These are phyloP conservation scores for Auriscalpium orientale DNA, from an alignment of 768 basidiomycete genomes.

Conservation along the genomic window DNA sequence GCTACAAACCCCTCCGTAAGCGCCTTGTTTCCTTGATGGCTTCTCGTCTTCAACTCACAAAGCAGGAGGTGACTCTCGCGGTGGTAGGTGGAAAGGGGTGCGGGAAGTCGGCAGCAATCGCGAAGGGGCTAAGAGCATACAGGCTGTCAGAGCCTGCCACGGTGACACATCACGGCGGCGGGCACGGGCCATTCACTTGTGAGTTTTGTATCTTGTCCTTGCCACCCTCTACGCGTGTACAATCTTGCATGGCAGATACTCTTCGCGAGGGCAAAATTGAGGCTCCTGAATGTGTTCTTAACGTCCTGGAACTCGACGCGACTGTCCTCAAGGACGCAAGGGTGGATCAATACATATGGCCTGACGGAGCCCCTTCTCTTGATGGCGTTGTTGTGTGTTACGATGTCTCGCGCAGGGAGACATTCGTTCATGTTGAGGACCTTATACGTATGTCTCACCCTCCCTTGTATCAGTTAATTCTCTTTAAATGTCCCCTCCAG, in stretches of 20 bases:
- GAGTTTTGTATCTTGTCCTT: slow-evolving; percentile 25
- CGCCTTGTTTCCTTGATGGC: too few relatives aligned
- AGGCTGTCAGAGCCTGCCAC: slow-evolving; percentile 30
- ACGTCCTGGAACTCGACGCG: slow-evolving; percentile 26
- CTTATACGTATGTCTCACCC: slow-evolving; percentile 55
- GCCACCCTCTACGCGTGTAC: slow-evolving; percentile 10
- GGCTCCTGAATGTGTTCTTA: slow-evolving; percentile 14
- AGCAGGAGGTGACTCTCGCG: slow-evolving; percentile 47
- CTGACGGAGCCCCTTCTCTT: slow-evolving; percentile 48
- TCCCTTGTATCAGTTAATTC: background rate
- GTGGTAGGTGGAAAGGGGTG: slow-evolving; percentile 74
- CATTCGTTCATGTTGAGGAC: slow-evolving; percentile 58
- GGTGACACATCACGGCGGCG: slow-evolving; percentile 13
- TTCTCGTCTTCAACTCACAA: background rate
- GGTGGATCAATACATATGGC: slow-evolving; percentile 29
- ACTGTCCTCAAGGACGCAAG: slow-evolving; percentile 24
- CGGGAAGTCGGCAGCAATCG: slow-evolving; percentile 81
- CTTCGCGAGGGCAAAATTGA: slow-evolving; percentile 31
- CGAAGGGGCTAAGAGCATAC: slow-evolving; percentile 63
- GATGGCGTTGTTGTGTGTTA: slow-evolving; percentile 86
- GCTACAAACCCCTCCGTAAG: too few relatives aligned
- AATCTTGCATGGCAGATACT: slow-evolving; percentile 25
- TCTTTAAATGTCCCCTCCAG: slow-evolving; percentile 29
- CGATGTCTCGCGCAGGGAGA: slow-evolving; percentile 55
- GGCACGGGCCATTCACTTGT: slow-evolving; percentile 19